A percentile compares a stretch with the other conserved stretches of the same genome.
Evolutionary conservation across 1,284 basidiomycete genomes (phyloP).

Genomic region (Ceratobasidium papillatum): DNA sequence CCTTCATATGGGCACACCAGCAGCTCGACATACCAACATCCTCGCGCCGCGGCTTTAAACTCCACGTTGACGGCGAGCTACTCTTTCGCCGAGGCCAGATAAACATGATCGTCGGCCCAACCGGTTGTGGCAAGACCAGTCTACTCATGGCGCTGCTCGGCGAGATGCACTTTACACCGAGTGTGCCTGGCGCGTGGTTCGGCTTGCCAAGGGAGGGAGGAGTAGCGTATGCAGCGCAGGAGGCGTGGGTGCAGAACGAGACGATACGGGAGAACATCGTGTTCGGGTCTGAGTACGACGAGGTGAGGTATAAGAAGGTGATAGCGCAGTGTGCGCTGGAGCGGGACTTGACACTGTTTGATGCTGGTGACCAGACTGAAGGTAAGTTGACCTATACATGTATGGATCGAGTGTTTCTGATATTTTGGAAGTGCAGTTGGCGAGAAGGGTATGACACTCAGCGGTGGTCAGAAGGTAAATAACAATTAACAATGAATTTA

Average conservation of each 20-base stretch:
- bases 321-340: constrained; percentile 55
- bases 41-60: constrained; percentile 55
- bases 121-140: constrained; percentile 59
- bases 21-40: constrained; percentile 46
- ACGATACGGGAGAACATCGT: constrained; percentile 66
- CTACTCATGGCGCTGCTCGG: constrained; percentile 63
- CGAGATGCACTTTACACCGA: constrained; percentile 61
- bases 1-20: constrained; percentile 57
- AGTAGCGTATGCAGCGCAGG: constrained; percentile 78
- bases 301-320: constrained; percentile 59
- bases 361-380: constrained; percentile 75
- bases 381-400: constrained; percentile 44
- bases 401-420: neutral
- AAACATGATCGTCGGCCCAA: constrained; percentile 70
- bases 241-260: constrained; percentile 75
- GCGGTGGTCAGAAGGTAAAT: constrained; percentile 80
- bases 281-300: constrained; percentile 62
- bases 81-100: constrained; percentile 64
- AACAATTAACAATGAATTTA: constrained; percentile 53
- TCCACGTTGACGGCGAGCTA: constrained; percentile 61
- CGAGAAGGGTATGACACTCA: constrained; percentile 69
- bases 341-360: constrained; percentile 56
- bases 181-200: constrained; percentile 65
- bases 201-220: constrained; percentile 71
- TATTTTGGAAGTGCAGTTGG: constrained; percentile 55